Conservation (phyloP, 2,329 filamentous ascomycete species). For the Grosmannia serpens region DNA sequence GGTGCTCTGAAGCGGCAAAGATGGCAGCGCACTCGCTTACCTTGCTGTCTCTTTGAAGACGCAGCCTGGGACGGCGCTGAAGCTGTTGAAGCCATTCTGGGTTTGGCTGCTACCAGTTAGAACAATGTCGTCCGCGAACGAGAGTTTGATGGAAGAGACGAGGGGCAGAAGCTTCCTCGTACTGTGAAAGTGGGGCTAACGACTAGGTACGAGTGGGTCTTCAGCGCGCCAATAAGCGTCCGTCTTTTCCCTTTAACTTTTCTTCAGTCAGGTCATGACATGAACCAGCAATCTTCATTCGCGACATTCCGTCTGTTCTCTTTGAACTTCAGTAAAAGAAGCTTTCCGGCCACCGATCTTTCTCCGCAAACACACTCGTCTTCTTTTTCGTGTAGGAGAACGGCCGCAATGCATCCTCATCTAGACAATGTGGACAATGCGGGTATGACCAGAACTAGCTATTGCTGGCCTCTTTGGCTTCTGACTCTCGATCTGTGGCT, state of each 20-base stretch:
- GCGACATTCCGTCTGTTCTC: neutral
- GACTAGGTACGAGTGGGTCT: neutral
- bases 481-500: neutral
- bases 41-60: constrained; percentile 63
- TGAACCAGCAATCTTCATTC: neutral
- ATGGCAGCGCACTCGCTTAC: constrained; percentile 26
- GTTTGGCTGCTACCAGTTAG: neutral
- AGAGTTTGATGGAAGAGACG: neutral
- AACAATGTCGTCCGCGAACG: too few relatives aligned
- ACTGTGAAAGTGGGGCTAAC: neutral
- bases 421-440: constrained; percentile 85
- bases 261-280: neutral
- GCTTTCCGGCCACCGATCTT: neutral
- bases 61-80: constrained; percentile 5
- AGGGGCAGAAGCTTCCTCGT: neutral
- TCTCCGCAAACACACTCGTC: neutral
- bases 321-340: neutral
- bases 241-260: neutral
- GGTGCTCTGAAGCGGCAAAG: neutral
- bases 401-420: constrained; percentile 76
- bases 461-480: neutral
- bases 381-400: neutral
- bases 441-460: constrained; percentile 39
- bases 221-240: neutral
- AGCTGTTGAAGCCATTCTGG: constrained; percentile 3